These are phyloP conservation scores for Neofusicoccum sp. DNA, from an alignment of 2,329 filamentous ascomycete species.

Conservation along the genomic window DNA sequence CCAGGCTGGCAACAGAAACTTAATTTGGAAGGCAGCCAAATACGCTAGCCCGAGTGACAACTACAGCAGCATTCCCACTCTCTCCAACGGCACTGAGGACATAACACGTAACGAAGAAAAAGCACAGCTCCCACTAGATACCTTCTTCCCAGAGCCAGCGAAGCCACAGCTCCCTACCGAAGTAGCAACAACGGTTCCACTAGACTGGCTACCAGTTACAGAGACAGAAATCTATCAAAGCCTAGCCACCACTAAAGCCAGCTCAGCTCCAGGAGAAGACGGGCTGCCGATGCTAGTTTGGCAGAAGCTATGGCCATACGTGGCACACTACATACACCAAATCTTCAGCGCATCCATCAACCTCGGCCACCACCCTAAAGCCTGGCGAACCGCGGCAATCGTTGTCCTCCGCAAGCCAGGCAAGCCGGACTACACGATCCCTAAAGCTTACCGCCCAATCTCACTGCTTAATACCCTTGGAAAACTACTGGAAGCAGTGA, in stretches of 20 bases:
- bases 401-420: slow-evolving; percentile 28
- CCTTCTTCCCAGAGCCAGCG: not conserved
- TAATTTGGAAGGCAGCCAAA: slow-evolving; percentile 8
- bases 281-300: not conserved
- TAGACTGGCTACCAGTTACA: not conserved
- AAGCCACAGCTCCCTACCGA: not conserved
- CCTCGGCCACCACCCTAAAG: slow-evolving; percentile 5
- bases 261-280: not conserved
- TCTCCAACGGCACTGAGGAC: not conserved
- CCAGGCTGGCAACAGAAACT: not conserved
- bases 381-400: slow-evolving; percentile 21
- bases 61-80: not conserved
- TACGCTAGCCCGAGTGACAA: not conserved
- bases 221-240: not conserved
- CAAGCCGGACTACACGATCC: slow-evolving; percentile 29
- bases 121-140: slow-evolving; percentile 1
- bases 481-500: slow-evolving; percentile 26
- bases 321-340: not conserved
- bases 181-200: not conserved
- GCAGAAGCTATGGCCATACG: not conserved
- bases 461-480: slow-evolving; percentile 28
- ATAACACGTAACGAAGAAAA: not conserved
- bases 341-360: not conserved
- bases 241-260: not conserved
- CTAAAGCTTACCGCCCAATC: slow-evolving; percentile 31